These are phyloP conservation scores for Boletellus ananiceps DNA, from an alignment of 768 basidiomycete species.

Conservation along the genomic window DNA sequence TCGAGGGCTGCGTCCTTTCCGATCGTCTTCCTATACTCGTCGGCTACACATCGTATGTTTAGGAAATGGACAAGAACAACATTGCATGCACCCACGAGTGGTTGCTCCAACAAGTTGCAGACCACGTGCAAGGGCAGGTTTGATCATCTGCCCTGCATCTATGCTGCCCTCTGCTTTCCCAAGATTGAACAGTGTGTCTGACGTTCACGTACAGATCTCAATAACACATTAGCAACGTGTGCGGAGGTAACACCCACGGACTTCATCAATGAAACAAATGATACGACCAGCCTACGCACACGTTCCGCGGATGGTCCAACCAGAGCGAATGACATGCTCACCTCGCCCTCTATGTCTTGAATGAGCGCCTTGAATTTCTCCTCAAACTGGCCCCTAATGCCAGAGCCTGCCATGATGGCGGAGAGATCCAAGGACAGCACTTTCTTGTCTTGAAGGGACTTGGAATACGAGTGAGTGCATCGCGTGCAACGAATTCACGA, in stretches of 20 bases:
- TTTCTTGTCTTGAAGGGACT: constrained; percentile 86
- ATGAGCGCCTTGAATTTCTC: constrained; percentile 89
- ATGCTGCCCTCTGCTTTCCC: constrained; percentile 91
- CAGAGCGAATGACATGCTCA: constrained; percentile 29
- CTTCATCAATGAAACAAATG: constrained; percentile 93
- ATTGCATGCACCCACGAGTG: constrained; percentile 52
- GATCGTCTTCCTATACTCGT: constrained; percentile 89
- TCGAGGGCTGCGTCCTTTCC: constrained; percentile 90
- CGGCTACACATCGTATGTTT: constrained; percentile 35
- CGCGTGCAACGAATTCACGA: neutral
- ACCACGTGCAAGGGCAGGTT: constrained; percentile 83
- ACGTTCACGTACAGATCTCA: neutral
- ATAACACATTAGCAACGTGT: neutral
- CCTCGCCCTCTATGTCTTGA: constrained; percentile 86
- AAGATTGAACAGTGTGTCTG: constrained; percentile 79
- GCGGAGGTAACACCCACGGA: constrained; percentile 54
- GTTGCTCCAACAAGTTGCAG: constrained; percentile 89
- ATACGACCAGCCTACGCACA: constrained; percentile 58
- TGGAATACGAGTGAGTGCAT: neutral
- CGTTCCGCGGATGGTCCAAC: constrained; percentile 16
- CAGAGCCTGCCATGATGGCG: constrained; percentile 82
- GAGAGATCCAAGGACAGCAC: constrained; percentile 84
- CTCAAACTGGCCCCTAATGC: constrained; percentile 89
- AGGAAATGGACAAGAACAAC: neutral
- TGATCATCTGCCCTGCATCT: constrained; percentile 92